Percentiles rank a stretch among this genome's conserved stretches.
These are phyloP conservation scores for Pseudonitzschia delicatissima DNA, from an alignment of 108 stramenopile genomes.

Conservation along the genomic window DNA sequence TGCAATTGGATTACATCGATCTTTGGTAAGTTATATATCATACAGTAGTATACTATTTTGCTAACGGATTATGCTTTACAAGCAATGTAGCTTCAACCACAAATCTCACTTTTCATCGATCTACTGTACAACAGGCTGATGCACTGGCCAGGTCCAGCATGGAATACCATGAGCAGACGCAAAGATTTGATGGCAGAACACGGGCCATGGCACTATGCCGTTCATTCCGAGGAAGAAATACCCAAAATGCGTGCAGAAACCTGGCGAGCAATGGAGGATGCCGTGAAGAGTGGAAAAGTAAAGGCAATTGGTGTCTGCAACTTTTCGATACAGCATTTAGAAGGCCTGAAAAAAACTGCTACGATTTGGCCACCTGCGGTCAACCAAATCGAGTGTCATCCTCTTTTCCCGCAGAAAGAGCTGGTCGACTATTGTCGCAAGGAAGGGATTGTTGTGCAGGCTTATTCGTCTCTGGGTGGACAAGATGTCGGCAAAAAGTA, in stretches of 20 bases:
- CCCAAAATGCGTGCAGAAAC: conserved; percentile 58
- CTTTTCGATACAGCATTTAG: conserved; percentile 47
- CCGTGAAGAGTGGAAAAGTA: conserved; percentile 41
- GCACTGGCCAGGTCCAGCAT: conserved; percentile 77
- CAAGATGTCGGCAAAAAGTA: conserved; percentile 56
- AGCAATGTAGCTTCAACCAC: too few species aligned
- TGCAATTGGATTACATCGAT: conserved; percentile 60
- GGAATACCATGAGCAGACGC: conserved; percentile 40
- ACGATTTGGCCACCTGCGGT: conserved; percentile 76
- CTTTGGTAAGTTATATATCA: conserved; percentile 29
- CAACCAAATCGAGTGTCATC: conserved; percentile 88
- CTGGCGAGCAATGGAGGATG: conserved; percentile 88
- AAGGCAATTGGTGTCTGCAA: conserved; percentile 83
- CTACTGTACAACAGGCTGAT: conserved; percentile 37
- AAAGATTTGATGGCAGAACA: conserved; percentile 31
- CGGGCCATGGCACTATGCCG: conserved; percentile 50
- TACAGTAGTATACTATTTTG: too few species aligned
- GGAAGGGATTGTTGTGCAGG: conserved; percentile 69
- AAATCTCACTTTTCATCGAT: not conserved
- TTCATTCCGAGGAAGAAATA: conserved; percentile 43
- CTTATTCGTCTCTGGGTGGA: conserved; percentile 77
- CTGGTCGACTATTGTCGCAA: conserved; percentile 66
- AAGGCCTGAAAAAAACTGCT: conserved; percentile 51
- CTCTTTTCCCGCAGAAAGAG: conserved; percentile 63
- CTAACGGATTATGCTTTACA: too few species aligned